Percentiles rank a stretch among this genome's conserved stretches.
phyloP scores from a whole-genome alignment of 2,329 filamentous ascomycete species.

The Trichoderma endophyticum region DNA sequence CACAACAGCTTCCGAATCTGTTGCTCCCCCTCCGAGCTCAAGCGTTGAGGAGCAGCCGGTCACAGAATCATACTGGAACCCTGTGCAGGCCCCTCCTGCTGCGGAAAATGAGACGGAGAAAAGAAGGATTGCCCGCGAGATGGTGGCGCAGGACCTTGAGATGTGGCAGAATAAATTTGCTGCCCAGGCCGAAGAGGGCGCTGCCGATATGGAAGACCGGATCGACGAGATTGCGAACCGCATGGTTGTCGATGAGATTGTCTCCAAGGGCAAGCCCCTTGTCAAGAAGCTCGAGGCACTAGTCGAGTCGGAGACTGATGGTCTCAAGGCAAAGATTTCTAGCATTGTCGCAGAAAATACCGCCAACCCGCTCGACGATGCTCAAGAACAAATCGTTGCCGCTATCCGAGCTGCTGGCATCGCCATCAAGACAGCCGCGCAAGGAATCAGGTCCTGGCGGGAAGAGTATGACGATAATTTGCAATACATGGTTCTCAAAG shows the following conservation, averaged over 20 bases:
- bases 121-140: conserved; percentile 58
- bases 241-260: conserved; percentile 62
- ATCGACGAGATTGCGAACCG: conserved; percentile 55
- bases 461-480: conserved; percentile 68
- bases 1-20: conserved; percentile 20
- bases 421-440: conserved; percentile 72
- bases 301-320: conserved; percentile 59
- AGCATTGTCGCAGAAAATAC: conserved; percentile 54
- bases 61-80: conserved; percentile 29
- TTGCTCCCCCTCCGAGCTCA: conserved; percentile 17
- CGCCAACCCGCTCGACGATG: conserved; percentile 40
- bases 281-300: conserved; percentile 66
- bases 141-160: conserved; percentile 73
- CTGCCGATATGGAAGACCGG: conserved; percentile 67
- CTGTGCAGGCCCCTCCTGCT: conserved; percentile 44
- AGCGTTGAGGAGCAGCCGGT: conserved; percentile 30
- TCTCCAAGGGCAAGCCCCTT: conserved; percentile 62
- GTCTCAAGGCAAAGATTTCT: conserved; percentile 66
- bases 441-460: conserved; percentile 74
- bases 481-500: conserved; percentile 63
- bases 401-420: conserved; percentile 66
- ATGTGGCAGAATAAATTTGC: conserved; percentile 88
- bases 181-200: conserved; percentile 78
- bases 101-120: conserved; percentile 50
- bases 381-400: conserved; percentile 42